phyloP scores from a whole-genome alignment of 352 stramenopile species.

The Phytophthora sp. region DNA sequence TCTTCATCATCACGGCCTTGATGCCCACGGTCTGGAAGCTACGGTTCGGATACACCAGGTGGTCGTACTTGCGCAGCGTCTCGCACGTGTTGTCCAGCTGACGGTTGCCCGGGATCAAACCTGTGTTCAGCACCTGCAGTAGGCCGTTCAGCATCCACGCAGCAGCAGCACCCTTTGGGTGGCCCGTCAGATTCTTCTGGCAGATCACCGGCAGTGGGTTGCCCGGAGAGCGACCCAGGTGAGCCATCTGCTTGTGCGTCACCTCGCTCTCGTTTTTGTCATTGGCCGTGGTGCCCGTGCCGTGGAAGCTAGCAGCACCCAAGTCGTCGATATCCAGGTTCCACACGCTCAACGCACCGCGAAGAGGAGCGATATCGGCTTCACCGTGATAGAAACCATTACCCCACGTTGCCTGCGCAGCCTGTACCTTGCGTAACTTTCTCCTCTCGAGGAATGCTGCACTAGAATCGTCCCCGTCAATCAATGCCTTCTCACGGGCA shows the following conservation, averaged over 20 bases:
- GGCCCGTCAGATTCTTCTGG: constrained; percentile 86
- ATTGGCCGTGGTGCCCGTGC: constrained; percentile 85
- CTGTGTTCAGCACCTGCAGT: constrained; percentile 80
- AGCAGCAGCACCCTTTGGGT: constrained; percentile 82
- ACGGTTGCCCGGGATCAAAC: constrained; percentile 79
- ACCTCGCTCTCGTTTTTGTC: constrained; percentile 91
- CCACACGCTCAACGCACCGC: constrained; percentile 78
- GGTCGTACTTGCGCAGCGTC: constrained; percentile 74
- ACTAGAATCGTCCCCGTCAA: constrained; percentile 44
- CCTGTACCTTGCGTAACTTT: constrained; percentile 72
- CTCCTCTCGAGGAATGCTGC: constrained; percentile 62
- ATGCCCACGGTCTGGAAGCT: constrained; percentile 79
- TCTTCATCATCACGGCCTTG: constrained; percentile 85
- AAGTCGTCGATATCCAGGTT: constrained; percentile 84
- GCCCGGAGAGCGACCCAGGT: constrained; percentile 74
- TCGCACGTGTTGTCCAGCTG: constrained; percentile 85
- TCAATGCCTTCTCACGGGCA: constrained; percentile 55
- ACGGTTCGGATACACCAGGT: constrained; percentile 85
- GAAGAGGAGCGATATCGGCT: constrained; percentile 75
- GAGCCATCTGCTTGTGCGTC: constrained; percentile 83
- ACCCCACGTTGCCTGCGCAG: constrained; percentile 72
- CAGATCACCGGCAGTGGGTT: constrained; percentile 82
- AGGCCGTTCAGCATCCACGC: constrained; percentile 88
- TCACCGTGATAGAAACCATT: constrained; percentile 67
- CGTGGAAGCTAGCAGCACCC: constrained; percentile 85